Evolutionary conservation across 805 yeast species (phyloP).

Genomic region (Priceomyces fermenticarens): DNA sequence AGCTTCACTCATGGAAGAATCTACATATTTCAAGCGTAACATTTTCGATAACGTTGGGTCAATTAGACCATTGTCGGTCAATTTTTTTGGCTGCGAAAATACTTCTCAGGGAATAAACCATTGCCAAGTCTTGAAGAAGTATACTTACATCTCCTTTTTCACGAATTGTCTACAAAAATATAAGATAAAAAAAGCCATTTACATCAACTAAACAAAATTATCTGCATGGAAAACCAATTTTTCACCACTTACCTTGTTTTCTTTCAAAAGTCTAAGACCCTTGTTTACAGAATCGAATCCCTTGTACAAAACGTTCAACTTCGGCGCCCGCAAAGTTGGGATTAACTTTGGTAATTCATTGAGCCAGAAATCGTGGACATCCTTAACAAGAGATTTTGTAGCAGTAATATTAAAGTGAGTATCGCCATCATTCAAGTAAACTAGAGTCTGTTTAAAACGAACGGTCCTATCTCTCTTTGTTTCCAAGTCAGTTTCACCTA

Average conservation of each 20-base stretch:
- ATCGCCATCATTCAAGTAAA: constrained; percentile 14
- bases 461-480: constrained; percentile 11
- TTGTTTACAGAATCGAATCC: constrained; percentile 30
- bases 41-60: no score
- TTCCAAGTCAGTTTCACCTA: constrained; percentile 8
- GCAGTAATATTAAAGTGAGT: constrained; percentile 5
- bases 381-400: constrained; percentile 9
- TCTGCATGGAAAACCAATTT: constrained; percentile 35
- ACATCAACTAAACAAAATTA: no score
- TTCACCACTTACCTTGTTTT: constrained; percentile 40
- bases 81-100: no score
- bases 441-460: constrained; percentile 10
- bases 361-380: constrained; percentile 20
- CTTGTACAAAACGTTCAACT: constrained; percentile 20
- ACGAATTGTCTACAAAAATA: no score
- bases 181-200: no score
- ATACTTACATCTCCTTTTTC: no score
- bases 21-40: no score
- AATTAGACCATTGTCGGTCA: no score
- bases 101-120: no score
- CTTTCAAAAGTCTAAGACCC: constrained; percentile 33
- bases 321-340: constrained; percentile 14
- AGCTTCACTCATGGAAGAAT: no score
- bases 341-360: constrained; percentile 16
- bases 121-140: no score